Conservation (phyloP, 2,329 filamentous ascomycete species). For the Exophiala bonariae region DNA sequence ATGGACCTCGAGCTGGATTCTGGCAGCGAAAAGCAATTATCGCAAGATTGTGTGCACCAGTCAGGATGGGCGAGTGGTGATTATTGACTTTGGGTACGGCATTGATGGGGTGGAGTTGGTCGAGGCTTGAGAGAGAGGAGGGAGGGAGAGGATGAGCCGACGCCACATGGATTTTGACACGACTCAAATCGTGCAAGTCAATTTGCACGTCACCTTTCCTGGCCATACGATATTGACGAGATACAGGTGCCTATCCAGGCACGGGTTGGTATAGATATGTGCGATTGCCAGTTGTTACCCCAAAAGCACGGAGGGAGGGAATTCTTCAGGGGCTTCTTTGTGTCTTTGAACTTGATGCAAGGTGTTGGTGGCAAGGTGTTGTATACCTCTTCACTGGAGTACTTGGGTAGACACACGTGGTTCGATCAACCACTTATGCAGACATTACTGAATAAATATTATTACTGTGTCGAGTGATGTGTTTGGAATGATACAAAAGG, state of each 20-base stretch:
- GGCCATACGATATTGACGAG: slow-evolving; percentile 17
- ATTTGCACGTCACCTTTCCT: too few relatives aligned
- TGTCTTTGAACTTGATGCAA: slow-evolving; percentile 5
- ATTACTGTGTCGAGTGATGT: too few relatives aligned
- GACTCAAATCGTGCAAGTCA: slow-evolving; percentile 2
- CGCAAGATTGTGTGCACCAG: slow-evolving; percentile 90
- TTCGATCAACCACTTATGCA: neutral
- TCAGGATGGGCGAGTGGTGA: slow-evolving; percentile 86
- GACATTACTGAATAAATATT: neutral
- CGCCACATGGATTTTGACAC: neutral
- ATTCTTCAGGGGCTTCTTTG: slow-evolving; percentile 9
- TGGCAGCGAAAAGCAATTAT: slow-evolving; percentile 95
- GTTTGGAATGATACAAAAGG: too few relatives aligned
- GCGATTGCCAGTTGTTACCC: too few relatives aligned
- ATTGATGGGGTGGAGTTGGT: slow-evolving; percentile 55
- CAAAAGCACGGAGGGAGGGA: slow-evolving; percentile 3
- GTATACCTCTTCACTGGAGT: too few relatives aligned
- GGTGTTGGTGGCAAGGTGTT: too few relatives aligned
- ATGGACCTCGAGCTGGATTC: slow-evolving; percentile 95
- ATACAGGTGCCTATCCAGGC: slow-evolving; percentile 1
- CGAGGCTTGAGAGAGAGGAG: slow-evolving; percentile 38
- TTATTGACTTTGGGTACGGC: slow-evolving; percentile 83
- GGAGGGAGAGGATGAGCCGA: neutral
- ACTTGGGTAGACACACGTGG: too few relatives aligned
- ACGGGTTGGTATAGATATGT: slow-evolving; percentile 1